Evolutionary conservation across 257 asterid species (phyloP), one percentile per base, ranked within the genome.

Genomic region (Linaria vulgaris): DNA sequence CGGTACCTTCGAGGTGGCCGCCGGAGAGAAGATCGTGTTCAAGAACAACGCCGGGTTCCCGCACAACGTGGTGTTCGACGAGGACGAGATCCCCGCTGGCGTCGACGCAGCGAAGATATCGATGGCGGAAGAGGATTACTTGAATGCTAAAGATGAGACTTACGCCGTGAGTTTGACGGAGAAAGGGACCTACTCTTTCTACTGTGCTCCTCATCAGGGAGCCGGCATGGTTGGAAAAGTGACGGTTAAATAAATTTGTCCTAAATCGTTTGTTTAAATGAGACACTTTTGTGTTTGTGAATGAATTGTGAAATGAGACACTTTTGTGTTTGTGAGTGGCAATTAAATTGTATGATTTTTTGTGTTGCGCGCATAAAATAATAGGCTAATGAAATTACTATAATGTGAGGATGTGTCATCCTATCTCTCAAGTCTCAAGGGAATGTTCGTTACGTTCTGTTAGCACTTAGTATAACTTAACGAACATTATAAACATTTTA

Each of bases 21-120:
- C 98, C 0, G 96, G 98, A 0, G 96, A 91, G 92, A 81, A 78
- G 30, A 86, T 91, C 54, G 79, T 66, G 9, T 88, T 91, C 85
- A 76, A 67, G 78, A 91, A 91, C 96, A 84, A 84, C 34, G 90
- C 85, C 0, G 96, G 88, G 0, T 86, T 81, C 87, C 98, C 98
- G 0, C 98, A 91, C 88, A 91, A 91, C 51, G 77, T 91, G 19
- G 79, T 88, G n/a, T 91, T 91, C 67, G 90, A 91, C 49, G 96
- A 84, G 54, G 98, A 91, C 61, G 95, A 52, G 57, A 61, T 88
- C 5, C 96, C 96, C 12, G 51, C 87, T 3, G 98, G 98, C 0
- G 95, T 91, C 5, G 95, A 91, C 59, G 95, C 39, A 3, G 4
- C 84, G 0, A 78, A 79, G 79, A 88, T 88, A 5, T 91, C 98